Percentiles rank a stretch among this genome's conserved stretches.
Conservation (phyloP, 208 protist species). For the Leishmania turanica region DNA sequence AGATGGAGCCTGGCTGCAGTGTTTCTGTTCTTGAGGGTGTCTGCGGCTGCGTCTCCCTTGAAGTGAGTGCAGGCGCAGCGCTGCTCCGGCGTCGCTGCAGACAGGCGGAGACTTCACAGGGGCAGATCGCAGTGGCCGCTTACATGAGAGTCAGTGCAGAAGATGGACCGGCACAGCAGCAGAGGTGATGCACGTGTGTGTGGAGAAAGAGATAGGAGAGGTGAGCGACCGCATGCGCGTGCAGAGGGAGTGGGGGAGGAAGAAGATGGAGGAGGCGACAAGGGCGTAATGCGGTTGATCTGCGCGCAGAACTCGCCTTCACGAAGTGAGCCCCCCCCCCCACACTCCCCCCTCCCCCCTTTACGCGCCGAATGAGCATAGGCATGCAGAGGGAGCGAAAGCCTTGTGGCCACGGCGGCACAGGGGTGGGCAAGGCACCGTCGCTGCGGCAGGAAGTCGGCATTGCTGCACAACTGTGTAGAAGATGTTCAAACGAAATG, state of each 20-base stretch:
- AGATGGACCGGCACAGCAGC: neutral
- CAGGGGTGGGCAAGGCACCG: neutral
- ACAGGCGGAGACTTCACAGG: neutral
- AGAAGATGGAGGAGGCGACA: neutral
- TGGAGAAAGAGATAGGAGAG: neutral
- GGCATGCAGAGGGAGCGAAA: neutral
- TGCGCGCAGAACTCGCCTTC: neutral
- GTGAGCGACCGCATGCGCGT: no score
- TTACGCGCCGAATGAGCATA: no score
- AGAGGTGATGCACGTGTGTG: neutral
- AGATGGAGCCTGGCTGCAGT: neutral
- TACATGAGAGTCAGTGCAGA: neutral
- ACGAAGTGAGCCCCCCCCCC: neutral
- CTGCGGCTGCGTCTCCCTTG: neutral
- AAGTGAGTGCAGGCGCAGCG: neutral
- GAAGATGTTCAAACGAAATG: neutral
- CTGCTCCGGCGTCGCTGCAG: neutral
- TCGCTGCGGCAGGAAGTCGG: neutral
- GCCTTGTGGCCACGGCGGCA: neutral
- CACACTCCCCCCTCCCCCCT: no score
- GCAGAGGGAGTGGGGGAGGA: neutral
- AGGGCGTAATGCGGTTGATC: neutral
- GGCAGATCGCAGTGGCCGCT: neutral
- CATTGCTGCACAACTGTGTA: neutral
- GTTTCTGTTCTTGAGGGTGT: neutral